Evolutionary conservation across 306 rosid species (phyloP), one percentile per base, ranked within the genome.

Genomic region (Coriaria nepalensis): DNA sequence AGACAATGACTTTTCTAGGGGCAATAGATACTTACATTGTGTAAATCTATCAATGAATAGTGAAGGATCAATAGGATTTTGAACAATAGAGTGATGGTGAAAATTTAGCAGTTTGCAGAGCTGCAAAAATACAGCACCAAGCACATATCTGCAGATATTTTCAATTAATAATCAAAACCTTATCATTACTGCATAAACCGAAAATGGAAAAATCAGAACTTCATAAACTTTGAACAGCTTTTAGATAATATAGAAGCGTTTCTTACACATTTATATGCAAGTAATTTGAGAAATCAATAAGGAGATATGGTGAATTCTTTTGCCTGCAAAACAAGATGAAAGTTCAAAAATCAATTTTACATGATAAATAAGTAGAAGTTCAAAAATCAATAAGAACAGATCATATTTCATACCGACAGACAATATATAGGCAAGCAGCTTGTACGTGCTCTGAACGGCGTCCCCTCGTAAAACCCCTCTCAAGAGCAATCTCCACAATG

Each of bases 341-440:
- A 39, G 44, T 60, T 60, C 60, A 59, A 59, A 15, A 56, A 33
- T 33, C 15, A 60, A 49, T 9, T 32, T 47, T 48, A 32, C 40
- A 54, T n/a, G n/a, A n/a, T n/a, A n/a, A n/a, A n/a, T n/a, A n/a
- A n/a, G n/a, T n/a, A n/a, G n/a, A n/a, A n/a, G n/a, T n/a, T n/a
- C n/a, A n/a, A n/a, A n/a, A n/a, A n/a, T n/a, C n/a, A n/a, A n/a
- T n/a, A n/a, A n/a, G n/a, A n/a, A n/a, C n/a, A n/a, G n/a, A n/a
- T n/a, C n/a, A n/a, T n/a, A n/a, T n/a, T n/a, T n/a, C 74, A 48
- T 64, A 86, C 93, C 93, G 76, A 56, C 87, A 86, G 33, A 93
- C 85, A 69, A 81, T 72, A 65, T 86, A 86, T 10, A 81, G 80
- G 73, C 95, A 86, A 40, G 95, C 78, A 53, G 93, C 88, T 49